These are phyloP conservation scores for Neofusicoccum parvum DNA, from an alignment of 2,329 filamentous ascomycete species.

Conservation along the genomic window DNA sequence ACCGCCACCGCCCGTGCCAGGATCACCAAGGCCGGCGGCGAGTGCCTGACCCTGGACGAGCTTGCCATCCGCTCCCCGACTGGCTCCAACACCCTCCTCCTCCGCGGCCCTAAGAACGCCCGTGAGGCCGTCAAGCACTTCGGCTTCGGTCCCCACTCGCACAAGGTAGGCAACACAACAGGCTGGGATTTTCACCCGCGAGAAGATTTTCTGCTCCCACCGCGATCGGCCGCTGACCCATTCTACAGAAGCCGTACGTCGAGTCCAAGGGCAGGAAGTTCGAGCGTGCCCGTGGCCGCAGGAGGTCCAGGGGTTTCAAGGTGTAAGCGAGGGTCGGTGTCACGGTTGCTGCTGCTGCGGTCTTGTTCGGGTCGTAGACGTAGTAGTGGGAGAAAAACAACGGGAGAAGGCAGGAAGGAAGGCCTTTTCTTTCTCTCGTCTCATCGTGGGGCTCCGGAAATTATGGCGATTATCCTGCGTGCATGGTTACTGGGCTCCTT, in stretches of 20 bases:
- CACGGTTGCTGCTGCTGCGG: conserved; percentile 2
- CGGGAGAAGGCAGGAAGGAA: conserved; percentile 10
- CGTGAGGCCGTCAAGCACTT: conserved; percentile 99
- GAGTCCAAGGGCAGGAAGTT: conserved; percentile 99
- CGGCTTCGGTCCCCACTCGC: conserved; percentile 93
- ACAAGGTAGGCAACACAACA: conserved; percentile 70
- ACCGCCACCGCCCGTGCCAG: conserved; percentile 93
- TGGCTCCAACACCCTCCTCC: conserved; percentile 93
- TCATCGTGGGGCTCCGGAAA: conserved; percentile 13
- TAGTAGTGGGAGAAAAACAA: background rate
- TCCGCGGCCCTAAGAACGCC: conserved; percentile 97
- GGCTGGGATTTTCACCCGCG: conserved; percentile 23
- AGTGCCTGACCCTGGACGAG: conserved; percentile 95
- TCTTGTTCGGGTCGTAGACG: background rate
- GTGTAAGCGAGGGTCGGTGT: conserved; percentile 66
- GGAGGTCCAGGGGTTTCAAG: conserved; percentile 99
- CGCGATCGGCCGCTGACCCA: conserved; percentile 21
- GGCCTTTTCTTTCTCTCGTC: conserved; percentile 13
- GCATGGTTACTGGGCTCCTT: conserved; percentile 20
- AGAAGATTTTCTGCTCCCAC: background rate
- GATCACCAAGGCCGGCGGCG: conserved; percentile 90
- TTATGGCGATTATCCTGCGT: conserved; percentile 21
- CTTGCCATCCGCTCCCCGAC: conserved; percentile 93
- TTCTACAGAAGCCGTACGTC: conserved; percentile 83
- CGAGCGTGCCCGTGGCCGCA: conserved; percentile 97